Evolutionary conservation across 2,329 filamentous ascomycete genomes (phyloP), one percentile per base, ranked within the genome.

Genomic region (Simplicillium aogashimaense): DNA sequence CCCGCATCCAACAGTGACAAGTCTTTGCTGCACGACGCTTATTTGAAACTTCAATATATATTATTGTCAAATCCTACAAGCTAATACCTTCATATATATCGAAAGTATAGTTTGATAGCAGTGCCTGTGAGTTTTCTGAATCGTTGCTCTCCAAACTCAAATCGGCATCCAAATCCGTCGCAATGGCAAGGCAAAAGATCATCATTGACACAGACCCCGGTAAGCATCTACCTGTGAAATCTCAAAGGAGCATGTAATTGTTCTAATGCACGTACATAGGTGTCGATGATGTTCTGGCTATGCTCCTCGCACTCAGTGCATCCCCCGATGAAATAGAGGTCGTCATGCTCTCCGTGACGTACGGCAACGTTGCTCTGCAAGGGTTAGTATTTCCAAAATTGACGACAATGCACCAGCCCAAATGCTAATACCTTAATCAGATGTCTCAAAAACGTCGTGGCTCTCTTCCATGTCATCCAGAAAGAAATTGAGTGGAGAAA

Each of bases 181-280:
- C 20, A 25, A 25, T 25, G 20, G 20, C 20, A 25, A 9, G 5
- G 20, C 20, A 76, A 53, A 80, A 83, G 53, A 81, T 98, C 50
- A 95, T 98, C 53, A 92, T 98, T 53, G 92, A 98, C 57, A 97
- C 90, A 3, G 92, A 97, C 58, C 90, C 90, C 50, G 66, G 89
- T 86, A 69, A 49, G 59, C 48, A 3, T 29, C 20, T 2, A n/a
- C 31, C 20, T 10, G 20, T 4, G 10, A 7, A 32, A 12, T 3
- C 7, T 35, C 33, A 14, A 39, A 13, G 9, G 17, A 9, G 11
- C 14, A 8, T 20, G 60, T 13, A 36, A 42, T 9, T n/a, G 42
- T 16, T 32, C 16, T 16, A n/a, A 13, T 29, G 11, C 5, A 13
- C 13, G 7, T 15, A 32, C 13, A n/a, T 39, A 77, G 88, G 90